Conservation (phyloP, 257 asterid species). For the Solanum virginianum region DNA sequence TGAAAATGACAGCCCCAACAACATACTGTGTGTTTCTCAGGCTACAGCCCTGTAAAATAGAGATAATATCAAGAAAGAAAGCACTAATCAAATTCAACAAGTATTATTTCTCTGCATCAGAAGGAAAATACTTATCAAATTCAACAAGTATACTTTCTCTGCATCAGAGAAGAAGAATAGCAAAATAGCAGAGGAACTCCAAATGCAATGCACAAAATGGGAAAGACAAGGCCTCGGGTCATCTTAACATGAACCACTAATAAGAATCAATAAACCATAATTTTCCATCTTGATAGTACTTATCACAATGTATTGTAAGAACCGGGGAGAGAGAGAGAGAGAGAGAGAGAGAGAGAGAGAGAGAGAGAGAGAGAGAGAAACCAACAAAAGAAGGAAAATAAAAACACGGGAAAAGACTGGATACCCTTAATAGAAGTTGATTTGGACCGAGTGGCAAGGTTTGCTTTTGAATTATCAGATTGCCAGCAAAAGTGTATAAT, state of each 20-base stretch:
- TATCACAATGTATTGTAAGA: background rate
- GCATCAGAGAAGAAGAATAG: background rate
- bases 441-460: slow-evolving; percentile 97
- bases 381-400: background rate
- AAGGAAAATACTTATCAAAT: background rate
- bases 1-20: slow-evolving; percentile 86
- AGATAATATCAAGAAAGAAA: background rate
- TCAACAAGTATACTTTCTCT: background rate
- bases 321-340: background rate
- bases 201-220: background rate
- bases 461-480: slow-evolving; percentile 79
- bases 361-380: background rate
- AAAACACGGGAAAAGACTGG: background rate
- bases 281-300: background rate
- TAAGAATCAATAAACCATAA: background rate
- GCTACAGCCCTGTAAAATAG: slow-evolving; percentile 75
- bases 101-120: background rate
- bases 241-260: background rate
- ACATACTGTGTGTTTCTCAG: slow-evolving; percentile 75
- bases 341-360: background rate
- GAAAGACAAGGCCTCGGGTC: background rate
- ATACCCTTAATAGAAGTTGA: slow-evolving; percentile 89
- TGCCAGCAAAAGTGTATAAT: slow-evolving; percentile 95
- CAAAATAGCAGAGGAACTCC: background rate
- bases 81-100: background rate